Base-by-base conservation (phyloP, 768 basidiomycete genomes). In the Goffeauzyma gilvescens region DNA sequence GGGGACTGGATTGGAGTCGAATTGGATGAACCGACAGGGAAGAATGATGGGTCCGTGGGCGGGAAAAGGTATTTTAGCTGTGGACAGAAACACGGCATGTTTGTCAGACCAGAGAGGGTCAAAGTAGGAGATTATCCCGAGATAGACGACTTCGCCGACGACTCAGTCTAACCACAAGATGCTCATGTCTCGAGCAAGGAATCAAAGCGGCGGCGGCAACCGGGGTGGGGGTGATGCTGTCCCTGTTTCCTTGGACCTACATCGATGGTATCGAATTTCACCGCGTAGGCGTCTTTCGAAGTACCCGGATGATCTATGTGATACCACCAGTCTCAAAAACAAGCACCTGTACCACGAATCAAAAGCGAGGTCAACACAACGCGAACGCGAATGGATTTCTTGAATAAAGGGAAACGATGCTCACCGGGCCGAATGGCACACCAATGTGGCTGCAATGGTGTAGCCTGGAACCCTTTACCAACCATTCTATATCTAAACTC, bases 21-120 rank as follows among this genome's bases (percentile, higher is more conserved):
- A 60, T 83, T 87, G 56, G 90, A 96, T 57, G 90, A 96, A 54
- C 89, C 90, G 3, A 70, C 84, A 18, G 90, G 90, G 9, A 95
- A 89, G 67, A 87, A 89, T 49, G 81, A 95, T 60, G 90, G 90
- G 52, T 78, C 76, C 1, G 79, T 90, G 2, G 72, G 85, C 55
- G 85, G 82, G 1, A 74, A 76, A 49, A 68, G 69, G n/a, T 95
- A 93, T 58, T 96, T 95, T 58, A 69, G 72, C 7, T 86, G 85
- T 59, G 66, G 63, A 33, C 73, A 74, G 7, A 78, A 76, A 35
- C 76, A 79, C 43, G 90, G 87, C 0, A 76, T 78, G 2, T 93
- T 96, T 60, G 81, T 89, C 14, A 73, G 79, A 33, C 75, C 83
- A 2, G 82, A 87, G 41, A 78, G 73, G 57, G 73, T 95, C 5